Percentiles rank a stretch among this genome's conserved stretches.
Evolutionary conservation across 192 early-diverging fungal genomes (phyloP).

Genomic region (Obelidium mucronatum): DNA sequence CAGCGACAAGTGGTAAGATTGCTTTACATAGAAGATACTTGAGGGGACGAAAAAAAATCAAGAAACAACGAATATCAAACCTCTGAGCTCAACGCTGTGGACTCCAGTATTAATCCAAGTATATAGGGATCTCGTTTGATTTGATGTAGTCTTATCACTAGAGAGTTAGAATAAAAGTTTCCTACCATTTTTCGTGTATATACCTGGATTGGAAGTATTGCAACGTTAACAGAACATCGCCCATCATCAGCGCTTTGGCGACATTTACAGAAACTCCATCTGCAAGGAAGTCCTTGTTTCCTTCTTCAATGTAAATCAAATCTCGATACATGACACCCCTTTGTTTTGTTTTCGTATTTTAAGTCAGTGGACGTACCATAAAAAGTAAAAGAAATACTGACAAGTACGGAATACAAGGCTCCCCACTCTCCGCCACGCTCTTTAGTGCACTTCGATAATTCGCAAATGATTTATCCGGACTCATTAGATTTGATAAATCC

Average conservation of each 20-base stretch:
- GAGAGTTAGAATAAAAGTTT: too few relatives aligned
- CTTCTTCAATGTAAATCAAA: constrained; percentile 75
- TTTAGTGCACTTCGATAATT: constrained; percentile 71
- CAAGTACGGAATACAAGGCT: constrained; percentile 80
- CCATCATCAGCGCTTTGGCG: constrained; percentile 75
- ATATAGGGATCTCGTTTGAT: constrained; percentile 37
- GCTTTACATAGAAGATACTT: constrained; percentile 3
- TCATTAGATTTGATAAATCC: constrained; percentile 74
- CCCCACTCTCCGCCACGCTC: constrained; percentile 57
- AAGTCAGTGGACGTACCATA: too few relatives aligned
- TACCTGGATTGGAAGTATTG: constrained; percentile 60
- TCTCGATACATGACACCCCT: constrained; percentile 77
- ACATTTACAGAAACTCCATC: constrained; percentile 73
- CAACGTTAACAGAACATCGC: constrained; percentile 67
- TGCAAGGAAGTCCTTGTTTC: constrained; percentile 66
- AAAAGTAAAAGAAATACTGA: too few relatives aligned
- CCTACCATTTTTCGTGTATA: neutral
- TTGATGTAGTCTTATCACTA: constrained; percentile 44
- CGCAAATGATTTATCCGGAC: constrained; percentile 66
- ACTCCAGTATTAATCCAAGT: constrained; percentile 41
- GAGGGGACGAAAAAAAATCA: neutral
- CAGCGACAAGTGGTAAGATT: constrained; percentile 48
- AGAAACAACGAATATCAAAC: constrained; percentile 10
- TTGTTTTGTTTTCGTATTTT: too few relatives aligned
- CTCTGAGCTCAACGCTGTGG: constrained; percentile 49